Evolutionary conservation across 2,329 filamentous ascomycete species (phyloP).

Genomic region (Remersonia thermophila): DNA sequence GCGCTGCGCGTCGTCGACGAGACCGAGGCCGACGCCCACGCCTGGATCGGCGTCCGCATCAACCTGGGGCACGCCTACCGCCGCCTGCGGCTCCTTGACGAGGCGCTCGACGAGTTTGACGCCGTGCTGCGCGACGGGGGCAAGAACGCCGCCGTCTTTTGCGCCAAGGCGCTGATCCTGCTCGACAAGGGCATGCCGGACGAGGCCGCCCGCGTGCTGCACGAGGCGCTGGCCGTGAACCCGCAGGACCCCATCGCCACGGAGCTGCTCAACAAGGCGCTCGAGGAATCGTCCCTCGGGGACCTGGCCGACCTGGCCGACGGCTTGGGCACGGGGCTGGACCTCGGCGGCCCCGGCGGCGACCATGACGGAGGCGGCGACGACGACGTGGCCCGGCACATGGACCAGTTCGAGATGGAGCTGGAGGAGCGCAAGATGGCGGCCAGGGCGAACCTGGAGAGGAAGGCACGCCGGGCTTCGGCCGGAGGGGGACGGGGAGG

Average conservation of each 20-base stretch:
- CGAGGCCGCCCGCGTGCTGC: conserved; percentile 69
- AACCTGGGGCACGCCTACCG: conserved; percentile 86
- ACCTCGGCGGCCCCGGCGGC: conserved; percentile 1
- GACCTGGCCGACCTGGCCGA: conserved; percentile 18
- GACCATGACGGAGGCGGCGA: conserved; percentile 33
- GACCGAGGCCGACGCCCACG: conserved; percentile 68
- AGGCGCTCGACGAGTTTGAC: conserved; percentile 71
- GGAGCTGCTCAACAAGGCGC: conserved; percentile 60
- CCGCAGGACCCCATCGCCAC: conserved; percentile 74
- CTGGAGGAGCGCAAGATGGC: conserved; percentile 35
- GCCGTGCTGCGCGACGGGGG: conserved; percentile 73
- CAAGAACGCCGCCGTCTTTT: conserved; percentile 67
- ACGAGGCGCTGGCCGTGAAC: conserved; percentile 68
- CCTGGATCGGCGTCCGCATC: conserved; percentile 72
- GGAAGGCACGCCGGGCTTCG: conserved; percentile 9
- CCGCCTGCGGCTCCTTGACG: conserved; percentile 53
- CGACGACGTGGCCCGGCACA: conserved; percentile 20
- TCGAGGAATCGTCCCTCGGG: conserved; percentile 45
- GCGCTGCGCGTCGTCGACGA: conserved; percentile 68
- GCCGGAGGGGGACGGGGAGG: conserved; percentile 6
- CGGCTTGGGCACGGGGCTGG: conserved; percentile 3
- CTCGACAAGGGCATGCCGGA: conserved; percentile 63
- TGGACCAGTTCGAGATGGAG: conserved; percentile 40
- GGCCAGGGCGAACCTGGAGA: conserved; percentile 26
- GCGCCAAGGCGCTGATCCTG: conserved; percentile 71